Percentiles rank a stretch among this genome's conserved stretches.
Conservation (phyloP, 2,329 filamentous ascomycete species). For the Xylariaceae sp. region DNA sequence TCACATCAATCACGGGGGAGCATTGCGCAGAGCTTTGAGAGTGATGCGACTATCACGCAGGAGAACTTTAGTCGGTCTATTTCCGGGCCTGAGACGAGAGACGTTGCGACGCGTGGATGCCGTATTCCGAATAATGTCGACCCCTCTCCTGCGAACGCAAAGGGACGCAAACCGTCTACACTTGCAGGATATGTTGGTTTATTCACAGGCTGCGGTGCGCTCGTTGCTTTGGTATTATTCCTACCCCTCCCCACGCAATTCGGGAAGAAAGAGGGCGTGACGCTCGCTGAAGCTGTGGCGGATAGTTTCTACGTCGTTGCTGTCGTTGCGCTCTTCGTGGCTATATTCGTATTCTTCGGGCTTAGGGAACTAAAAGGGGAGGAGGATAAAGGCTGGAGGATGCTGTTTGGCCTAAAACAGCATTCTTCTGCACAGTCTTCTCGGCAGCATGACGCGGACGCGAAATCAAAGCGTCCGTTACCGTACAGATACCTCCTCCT, state of each 20-base stretch:
- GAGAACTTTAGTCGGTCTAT: constrained; percentile 48
- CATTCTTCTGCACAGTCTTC: background rate
- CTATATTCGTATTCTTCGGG: constrained; percentile 74
- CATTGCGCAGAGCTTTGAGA: constrained; percentile 66
- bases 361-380: constrained; percentile 69
- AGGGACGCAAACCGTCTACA: constrained; percentile 46
- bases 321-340: constrained; percentile 66
- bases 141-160: constrained; percentile 16
- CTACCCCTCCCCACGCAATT: constrained; percentile 84
- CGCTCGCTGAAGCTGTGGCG: constrained; percentile 70
- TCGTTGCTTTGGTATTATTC: constrained; percentile 79
- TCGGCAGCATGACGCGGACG: background rate
- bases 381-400: constrained; percentile 69
- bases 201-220: constrained; percentile 87
- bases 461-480: constrained; percentile 33
- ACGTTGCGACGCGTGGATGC: constrained; percentile 11
- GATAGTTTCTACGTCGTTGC: constrained; percentile 88
- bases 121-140: constrained; percentile 6
- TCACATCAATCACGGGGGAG: constrained; percentile 51
- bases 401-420: constrained; percentile 46
- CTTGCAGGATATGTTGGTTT: constrained; percentile 88
- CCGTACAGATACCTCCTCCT: constrained; percentile 61
- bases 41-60: constrained; percentile 73
- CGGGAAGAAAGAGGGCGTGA: constrained; percentile 65
- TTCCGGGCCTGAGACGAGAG: constrained; percentile 28